Base-by-base conservation (phyloP, 441 rosid species). In the Croton setiger region DNA sequence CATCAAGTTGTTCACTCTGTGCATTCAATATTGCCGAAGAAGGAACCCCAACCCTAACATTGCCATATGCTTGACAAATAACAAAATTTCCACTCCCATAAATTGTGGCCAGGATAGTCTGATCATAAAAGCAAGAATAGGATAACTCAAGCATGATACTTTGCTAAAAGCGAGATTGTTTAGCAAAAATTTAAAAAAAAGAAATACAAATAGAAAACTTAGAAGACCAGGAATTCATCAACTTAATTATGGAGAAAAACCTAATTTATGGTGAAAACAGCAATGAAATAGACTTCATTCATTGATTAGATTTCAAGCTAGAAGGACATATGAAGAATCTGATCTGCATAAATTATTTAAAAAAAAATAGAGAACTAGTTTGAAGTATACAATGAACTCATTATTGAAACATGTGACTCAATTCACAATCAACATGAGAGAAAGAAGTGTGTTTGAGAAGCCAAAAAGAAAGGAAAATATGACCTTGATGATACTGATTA, bases 1-100 rank as follows among this genome's bases (percentile, higher is more conserved):
- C 86, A 68, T 88, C 92, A 79, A 95, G 86, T 63, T 85, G 87
- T 74, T 90, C 95, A 73, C 97, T 90, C 79, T 95, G 99, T 67
- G 76, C 86, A 76, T 79, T 74, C 78, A 95, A 79, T 62, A 80
- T 75, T 60, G 89, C 87, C 39, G 81, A 76, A 72, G 93, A 74
- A 74, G 98, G 99, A 79, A 92, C 68, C 71, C 87, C 99, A 56
- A 95, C 93, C 65, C 75, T 81, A n/a, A 86, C 83, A 76, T 59
- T 78, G 60, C 89, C 84, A 73, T 76, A 66, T 44, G 96, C 96
- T 83, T 83, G 87, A 80, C 95, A 92, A 72, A 92, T 83, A 69
- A 78, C 78, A 65, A 70, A 72, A 81, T 81, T 85, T 55, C 84
- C 85, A 44, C 75, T 92, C 68, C 92, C 86, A 79, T 82, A 85